phyloP scores from a whole-genome alignment of 345 rosid genomes.

The Psidium friedrichsthalianum region DNA sequence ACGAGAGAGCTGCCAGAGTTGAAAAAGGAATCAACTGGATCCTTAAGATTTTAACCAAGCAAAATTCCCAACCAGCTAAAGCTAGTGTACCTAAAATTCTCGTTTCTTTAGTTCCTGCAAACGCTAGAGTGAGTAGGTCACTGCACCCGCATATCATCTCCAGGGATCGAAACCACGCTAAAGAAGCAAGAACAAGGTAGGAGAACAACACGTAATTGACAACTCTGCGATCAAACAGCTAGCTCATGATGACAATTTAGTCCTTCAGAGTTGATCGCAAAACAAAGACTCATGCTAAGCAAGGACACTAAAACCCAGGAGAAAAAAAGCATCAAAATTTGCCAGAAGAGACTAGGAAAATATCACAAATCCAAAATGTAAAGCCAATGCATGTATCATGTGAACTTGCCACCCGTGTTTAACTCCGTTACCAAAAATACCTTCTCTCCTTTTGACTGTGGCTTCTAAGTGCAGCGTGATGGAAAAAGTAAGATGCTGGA shows the following conservation, averaged over 20 bases:
- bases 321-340: not conserved
- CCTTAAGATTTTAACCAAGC: not conserved
- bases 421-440: not conserved
- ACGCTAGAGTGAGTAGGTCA: not conserved
- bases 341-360: not conserved
- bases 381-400: not conserved
- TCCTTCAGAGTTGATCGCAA: not conserved
- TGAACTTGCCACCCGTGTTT: not conserved
- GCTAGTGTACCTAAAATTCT: not conserved
- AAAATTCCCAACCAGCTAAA: not conserved
- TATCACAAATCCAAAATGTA: not conserved
- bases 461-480: not conserved
- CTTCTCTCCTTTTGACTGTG: not conserved
- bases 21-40: no score
- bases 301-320: not conserved
- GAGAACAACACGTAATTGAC: not conserved
- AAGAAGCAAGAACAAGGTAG: not conserved
- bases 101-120: not conserved
- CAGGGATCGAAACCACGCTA: not conserved
- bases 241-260: not conserved
- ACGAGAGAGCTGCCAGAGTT: no score
- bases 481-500: not conserved
- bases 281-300: not conserved
- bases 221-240: not conserved
- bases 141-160: not conserved